Conservation (phyloP, 2,329 filamentous ascomycete species). For the Alternaria sp. region DNA sequence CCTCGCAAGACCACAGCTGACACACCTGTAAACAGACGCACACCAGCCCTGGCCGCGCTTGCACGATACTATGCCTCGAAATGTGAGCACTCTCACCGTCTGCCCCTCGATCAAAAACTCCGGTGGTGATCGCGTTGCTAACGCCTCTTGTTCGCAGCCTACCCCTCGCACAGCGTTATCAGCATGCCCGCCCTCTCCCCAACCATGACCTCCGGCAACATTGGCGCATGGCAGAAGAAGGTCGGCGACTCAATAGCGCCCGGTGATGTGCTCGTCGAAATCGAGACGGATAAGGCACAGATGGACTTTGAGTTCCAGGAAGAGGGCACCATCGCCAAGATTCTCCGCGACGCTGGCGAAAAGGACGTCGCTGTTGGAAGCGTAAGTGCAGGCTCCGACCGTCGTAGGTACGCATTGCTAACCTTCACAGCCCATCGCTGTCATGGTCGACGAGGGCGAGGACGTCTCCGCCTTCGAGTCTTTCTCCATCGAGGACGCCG, state of each 20-base stretch:
- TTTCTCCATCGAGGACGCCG: constrained; percentile 89
- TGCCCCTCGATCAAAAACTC: not conserved
- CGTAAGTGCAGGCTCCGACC: constrained; percentile 63
- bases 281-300: constrained; percentile 99
- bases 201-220: constrained; percentile 96
- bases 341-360: constrained; percentile 89
- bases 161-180: constrained; percentile 92
- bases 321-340: constrained; percentile 93
- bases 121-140: constrained; percentile 38
- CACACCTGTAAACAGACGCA: constrained; percentile 46
- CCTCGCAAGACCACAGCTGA: constrained; percentile 33
- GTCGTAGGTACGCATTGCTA: constrained; percentile 24
- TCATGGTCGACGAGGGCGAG: constrained; percentile 90
- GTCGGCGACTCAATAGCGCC: constrained; percentile 85
- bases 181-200: constrained; percentile 98
- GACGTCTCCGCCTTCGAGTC: constrained; percentile 89
- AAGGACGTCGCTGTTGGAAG: constrained; percentile 95
- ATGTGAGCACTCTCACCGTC: constrained; percentile 58
- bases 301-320: constrained; percentile 99
- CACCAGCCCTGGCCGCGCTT: constrained; percentile 67
- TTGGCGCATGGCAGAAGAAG: constrained; percentile 98
- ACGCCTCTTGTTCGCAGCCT: constrained; percentile 68
- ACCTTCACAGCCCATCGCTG: constrained; percentile 82
- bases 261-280: constrained; percentile 95
- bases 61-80: constrained; percentile 75